These are phyloP conservation scores for Lentinula aciculospora DNA, from an alignment of 768 basidiomycete genomes.

Conservation along the genomic window DNA sequence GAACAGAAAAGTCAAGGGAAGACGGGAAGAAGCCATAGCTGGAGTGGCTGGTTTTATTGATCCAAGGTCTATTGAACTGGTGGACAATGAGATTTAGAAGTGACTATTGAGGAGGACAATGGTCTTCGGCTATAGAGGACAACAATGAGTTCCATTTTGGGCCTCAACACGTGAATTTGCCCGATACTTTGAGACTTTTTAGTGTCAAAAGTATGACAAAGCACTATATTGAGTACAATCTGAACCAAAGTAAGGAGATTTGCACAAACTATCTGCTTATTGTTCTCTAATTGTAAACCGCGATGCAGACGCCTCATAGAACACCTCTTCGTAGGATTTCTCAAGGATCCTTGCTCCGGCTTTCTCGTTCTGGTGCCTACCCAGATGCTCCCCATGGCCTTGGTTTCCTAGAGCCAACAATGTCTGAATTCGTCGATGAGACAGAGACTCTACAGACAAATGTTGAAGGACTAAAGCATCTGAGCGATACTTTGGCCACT, in stretches of 20 bases:
- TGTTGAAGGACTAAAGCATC: slow-evolving; percentile 59
- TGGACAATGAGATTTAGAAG: not conserved
- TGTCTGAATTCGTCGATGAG: slow-evolving; percentile 87
- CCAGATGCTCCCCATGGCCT: slow-evolving; percentile 79
- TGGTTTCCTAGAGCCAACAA: slow-evolving; percentile 78
- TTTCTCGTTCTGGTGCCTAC: slow-evolving; percentile 71
- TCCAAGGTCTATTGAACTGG: not conserved
- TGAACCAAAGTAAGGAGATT: not conserved
- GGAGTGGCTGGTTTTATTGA: not conserved
- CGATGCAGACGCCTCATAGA: slow-evolving; percentile 45
- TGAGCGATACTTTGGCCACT: slow-evolving; percentile 70
- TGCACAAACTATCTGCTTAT: not conserved
- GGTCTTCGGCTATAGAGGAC: not conserved
- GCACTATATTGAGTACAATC: not conserved
- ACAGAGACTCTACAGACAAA: slow-evolving; percentile 75
- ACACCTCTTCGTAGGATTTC: slow-evolving; percentile 88
- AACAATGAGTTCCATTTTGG: not conserved
- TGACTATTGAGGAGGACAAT: slow-evolving; percentile 2
- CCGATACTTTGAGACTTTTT: not conserved
- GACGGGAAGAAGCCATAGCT: not conserved
- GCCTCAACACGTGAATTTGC: not conserved
- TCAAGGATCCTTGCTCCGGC: slow-evolving; percentile 82
- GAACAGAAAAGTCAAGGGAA: not conserved
- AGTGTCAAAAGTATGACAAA: not conserved
- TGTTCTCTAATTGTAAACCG: not conserved